Evolutionary conservation across 2,329 filamentous ascomycete genomes (phyloP).

Genomic region (Fusarium cicatricum): DNA sequence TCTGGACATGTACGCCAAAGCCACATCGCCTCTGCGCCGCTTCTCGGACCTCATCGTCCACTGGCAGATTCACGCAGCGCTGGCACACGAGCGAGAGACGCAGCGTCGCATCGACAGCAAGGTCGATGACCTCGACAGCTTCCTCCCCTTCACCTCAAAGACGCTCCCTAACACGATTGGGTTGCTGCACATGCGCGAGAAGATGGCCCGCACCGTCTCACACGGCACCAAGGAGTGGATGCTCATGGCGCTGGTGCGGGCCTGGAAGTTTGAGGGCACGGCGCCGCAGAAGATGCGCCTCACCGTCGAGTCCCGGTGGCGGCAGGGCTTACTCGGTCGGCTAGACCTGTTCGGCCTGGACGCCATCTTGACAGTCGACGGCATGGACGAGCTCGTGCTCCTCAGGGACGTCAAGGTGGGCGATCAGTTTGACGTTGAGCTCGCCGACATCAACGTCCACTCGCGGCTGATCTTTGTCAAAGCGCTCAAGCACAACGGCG

Average conservation of each 20-base stretch:
- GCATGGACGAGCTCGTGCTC: slow-evolving; percentile 49
- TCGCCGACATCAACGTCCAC: slow-evolving; percentile 63
- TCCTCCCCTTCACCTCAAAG: slow-evolving; percentile 56
- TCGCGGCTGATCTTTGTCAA: slow-evolving; percentile 56
- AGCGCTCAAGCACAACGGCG: slow-evolving; percentile 45
- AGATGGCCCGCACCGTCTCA: slow-evolving; percentile 55
- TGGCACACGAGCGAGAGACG: slow-evolving; percentile 55
- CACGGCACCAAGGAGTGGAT: slow-evolving; percentile 62
- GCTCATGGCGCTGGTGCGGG: slow-evolving; percentile 66
- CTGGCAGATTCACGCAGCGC: slow-evolving; percentile 70
- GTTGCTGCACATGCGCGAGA: slow-evolving; percentile 61
- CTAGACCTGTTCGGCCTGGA: slow-evolving; percentile 60
- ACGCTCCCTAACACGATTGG: slow-evolving; percentile 57
- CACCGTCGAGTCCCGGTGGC: slow-evolving; percentile 52
- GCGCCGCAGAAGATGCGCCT: slow-evolving; percentile 60
- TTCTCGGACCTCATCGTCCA: slow-evolving; percentile 70
- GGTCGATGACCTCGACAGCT: slow-evolving; percentile 43
- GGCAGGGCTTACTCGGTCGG: slow-evolving; percentile 49
- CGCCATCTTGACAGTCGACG: slow-evolving; percentile 52
- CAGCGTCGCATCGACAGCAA: slow-evolving; percentile 38
- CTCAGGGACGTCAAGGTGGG: slow-evolving; percentile 56
- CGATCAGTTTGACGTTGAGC: slow-evolving; percentile 64
- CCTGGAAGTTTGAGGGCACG: slow-evolving; percentile 62
- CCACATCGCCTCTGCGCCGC: slow-evolving; percentile 72
- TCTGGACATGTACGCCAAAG: slow-evolving; percentile 67